Conservation (phyloP, 2,329 filamentous ascomycete species). For the Phialocephala subalpina region DNA sequence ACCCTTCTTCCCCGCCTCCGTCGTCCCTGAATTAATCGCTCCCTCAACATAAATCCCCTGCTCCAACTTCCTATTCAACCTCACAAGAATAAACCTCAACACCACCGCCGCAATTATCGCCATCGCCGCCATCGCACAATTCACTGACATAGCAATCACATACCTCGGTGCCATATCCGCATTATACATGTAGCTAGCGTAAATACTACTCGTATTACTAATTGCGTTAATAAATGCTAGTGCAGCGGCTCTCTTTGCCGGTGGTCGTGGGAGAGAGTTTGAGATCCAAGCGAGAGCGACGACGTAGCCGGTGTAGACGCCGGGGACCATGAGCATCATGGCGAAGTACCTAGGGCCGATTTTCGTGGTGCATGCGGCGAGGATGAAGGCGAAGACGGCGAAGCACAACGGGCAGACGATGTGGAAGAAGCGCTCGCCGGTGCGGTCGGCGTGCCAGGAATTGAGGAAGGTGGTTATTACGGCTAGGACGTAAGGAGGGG, state of each 20-base stretch:
- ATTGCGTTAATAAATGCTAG: constrained; percentile 80
- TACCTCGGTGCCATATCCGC: constrained; percentile 47
- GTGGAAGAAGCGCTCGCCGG: constrained; percentile 76
- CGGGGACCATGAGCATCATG: constrained; percentile 76
- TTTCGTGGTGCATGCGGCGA: constrained; percentile 68
- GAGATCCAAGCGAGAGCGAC: constrained; percentile 78
- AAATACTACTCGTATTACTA: constrained; percentile 74
- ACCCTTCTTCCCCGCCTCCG: constrained; percentile 63
- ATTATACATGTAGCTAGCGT: constrained; percentile 73
- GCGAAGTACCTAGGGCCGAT: constrained; percentile 70
- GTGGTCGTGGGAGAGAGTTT: constrained; percentile 77
- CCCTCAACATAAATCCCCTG: constrained; percentile 60
- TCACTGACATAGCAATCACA: constrained; percentile 67
- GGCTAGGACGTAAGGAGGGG: constrained; percentile 70
- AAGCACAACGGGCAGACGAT: constrained; percentile 68
- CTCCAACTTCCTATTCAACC: constrained; percentile 75
- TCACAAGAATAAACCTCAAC: constrained; percentile 68
- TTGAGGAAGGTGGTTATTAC: constrained; percentile 70
- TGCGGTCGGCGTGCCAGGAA: constrained; percentile 75
- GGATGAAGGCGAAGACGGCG: constrained; percentile 70
- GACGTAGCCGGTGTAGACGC: constrained; percentile 72
- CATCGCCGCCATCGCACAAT: constrained; percentile 69
- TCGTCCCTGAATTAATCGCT: constrained; percentile 62
- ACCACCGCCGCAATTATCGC: constrained; percentile 70
- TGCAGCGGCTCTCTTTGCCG: constrained; percentile 67